Evolutionary conservation across 805 yeast genomes (phyloP).

Genomic region (Scheffersomyces coipomensis): DNA sequence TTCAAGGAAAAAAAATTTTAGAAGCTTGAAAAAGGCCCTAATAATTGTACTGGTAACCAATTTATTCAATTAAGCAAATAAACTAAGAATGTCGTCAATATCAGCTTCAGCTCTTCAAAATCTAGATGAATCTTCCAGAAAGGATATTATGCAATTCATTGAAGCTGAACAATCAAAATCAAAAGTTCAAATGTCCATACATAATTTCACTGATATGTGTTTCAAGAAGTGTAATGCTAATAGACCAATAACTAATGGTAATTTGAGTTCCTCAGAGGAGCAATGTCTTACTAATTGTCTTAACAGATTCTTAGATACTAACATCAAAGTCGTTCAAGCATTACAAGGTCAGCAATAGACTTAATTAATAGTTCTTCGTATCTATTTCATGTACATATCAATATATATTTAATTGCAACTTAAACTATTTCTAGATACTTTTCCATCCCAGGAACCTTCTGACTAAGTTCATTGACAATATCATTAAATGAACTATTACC

Average conservation of each 20-base stretch:
- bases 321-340: slow-evolving; percentile 73
- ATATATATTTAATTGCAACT: background rate
- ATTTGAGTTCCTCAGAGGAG: slow-evolving; percentile 60
- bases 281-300: slow-evolving; percentile 78
- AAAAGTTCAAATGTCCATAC: slow-evolving; percentile 83
- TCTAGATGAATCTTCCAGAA: slow-evolving; percentile 66
- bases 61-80: no score
- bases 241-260: slow-evolving; percentile 42
- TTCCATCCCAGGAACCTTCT: background rate
- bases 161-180: slow-evolving; percentile 84
- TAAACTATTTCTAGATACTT: background rate
- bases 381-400: background rate
- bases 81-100: slow-evolving; percentile 33
- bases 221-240: slow-evolving; percentile 77
- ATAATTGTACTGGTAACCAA: no score
- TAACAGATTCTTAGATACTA: slow-evolving; percentile 83
- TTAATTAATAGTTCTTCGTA: no score
- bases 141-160: slow-evolving; percentile 71
- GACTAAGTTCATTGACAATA: background rate
- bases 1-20: no score
- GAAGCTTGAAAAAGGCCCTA: no score
- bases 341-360: slow-evolving; percentile 37
- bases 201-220: slow-evolving; percentile 85
- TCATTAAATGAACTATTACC: background rate
- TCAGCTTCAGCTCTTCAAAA: slow-evolving; percentile 34